Base-by-base conservation (phyloP, 768 basidiomycete genomes). In the Lactarius sanguifluus region DNA sequence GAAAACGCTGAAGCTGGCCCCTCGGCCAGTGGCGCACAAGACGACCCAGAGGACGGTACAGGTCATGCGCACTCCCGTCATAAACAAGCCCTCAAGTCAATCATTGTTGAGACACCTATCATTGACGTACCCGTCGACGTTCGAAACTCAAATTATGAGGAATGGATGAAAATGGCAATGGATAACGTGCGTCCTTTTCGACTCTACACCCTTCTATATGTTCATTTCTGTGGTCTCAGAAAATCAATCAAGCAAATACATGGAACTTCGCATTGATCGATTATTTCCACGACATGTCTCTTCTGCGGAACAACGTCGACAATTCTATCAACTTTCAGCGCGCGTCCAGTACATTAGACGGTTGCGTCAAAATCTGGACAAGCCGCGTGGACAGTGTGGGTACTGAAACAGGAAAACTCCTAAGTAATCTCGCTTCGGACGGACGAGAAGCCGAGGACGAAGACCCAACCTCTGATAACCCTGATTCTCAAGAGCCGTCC, bases 161-260 rank as follows among this genome's bases (percentile, higher is more conserved):
- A 98, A 77, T 98, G 97, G 97, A 98, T 99, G 96, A 98, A 98
- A 81, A 88, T 98, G 88, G 95, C 96, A 1, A 98, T 96, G 2
- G 96, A 98, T 75, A 98, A 98, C 77, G 97, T 98, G 25, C 52
- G 66, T 16, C 32, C 58, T 41, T 9, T 62, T 43, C 40, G 38
- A 59, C 64, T 63, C 13, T 45, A 36, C 38, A 65, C 73, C 9
- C n/a, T 25, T 55, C 3, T 30, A 20, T 38, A 12, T 57, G 32
- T 38, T 65, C 70, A 54, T 76, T 62, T 40, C 23, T 73, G 6
- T n/a, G 40, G 16, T 18, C 30, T 23, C n/a, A 98, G 97, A 99
- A 98, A 98, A 98, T 99, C 79, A 99, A 95, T 65, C 90, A 92
- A 7, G 86, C 87, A 50, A 99, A 99, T 75, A 94, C 97, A 55